phyloP scores from a whole-genome alignment of 495 filamentous ascomycete species.

The Aspergillus diversus region DNA sequence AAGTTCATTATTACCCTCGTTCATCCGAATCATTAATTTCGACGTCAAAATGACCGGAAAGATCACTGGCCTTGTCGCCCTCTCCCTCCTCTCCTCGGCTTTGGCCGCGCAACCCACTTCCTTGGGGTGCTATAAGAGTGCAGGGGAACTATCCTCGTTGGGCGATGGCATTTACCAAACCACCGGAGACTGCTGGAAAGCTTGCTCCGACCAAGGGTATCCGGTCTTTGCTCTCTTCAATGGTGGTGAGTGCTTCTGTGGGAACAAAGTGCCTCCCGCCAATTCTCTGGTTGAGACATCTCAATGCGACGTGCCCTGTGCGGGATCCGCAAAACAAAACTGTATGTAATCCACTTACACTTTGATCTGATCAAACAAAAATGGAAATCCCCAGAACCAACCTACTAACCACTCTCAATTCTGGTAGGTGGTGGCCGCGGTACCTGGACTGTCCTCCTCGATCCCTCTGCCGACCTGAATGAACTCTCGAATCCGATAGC shows the following conservation, averaged over 20 bases:
- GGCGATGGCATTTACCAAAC: slow-evolving; percentile 36
- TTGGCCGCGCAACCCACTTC: not conserved
- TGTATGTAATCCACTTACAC: slow-evolving; percentile 34
- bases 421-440: slow-evolving; percentile 44
- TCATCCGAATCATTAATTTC: not conserved
- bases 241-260: slow-evolving; percentile 43
- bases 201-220: slow-evolving; percentile 32
- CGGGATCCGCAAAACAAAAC: slow-evolving; percentile 33
- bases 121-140: slow-evolving; percentile 42
- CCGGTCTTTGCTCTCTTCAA: slow-evolving; percentile 36
- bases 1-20: not conserved
- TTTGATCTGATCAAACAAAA: not conserved
- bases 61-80: not conserved
- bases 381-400: not conserved
- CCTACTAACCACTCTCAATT: not conserved
- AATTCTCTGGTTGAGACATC: slow-evolving; percentile 35
- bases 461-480: slow-evolving; percentile 11
- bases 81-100: not conserved
- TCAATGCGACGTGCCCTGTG: slow-evolving; percentile 37
- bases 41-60: not conserved
- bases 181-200: slow-evolving; percentile 32
- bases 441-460: slow-evolving; percentile 34
- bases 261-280: slow-evolving; percentile 34
- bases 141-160: slow-evolving; percentile 27
- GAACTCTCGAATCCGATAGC: slow-evolving; percentile 24